Conservation (phyloP, 2,329 filamentous ascomycete genomes). For the Cercospora zeina region DNA sequence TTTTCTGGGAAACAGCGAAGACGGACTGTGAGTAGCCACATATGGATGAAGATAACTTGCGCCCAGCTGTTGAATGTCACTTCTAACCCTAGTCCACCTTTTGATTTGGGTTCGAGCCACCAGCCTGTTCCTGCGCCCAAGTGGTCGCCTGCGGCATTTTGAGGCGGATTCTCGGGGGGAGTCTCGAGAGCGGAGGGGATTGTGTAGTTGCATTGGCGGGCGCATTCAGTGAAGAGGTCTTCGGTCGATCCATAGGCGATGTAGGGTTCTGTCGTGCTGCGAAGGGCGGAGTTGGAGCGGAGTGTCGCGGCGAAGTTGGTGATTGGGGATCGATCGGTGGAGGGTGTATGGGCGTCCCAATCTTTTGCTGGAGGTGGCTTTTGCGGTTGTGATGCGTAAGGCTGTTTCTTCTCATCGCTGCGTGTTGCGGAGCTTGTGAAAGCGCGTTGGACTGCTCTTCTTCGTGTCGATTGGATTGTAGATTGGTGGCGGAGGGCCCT, state of each 20-base stretch:
- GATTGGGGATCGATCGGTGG: constrained; percentile 24
- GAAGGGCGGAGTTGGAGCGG: constrained; percentile 36
- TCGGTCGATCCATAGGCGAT: constrained; percentile 78
- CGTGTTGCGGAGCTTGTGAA: constrained; percentile 17
- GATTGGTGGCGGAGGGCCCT: constrained; percentile 29
- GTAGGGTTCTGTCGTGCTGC: constrained; percentile 63
- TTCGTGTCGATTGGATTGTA: constrained; percentile 6
- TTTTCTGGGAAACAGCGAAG: constrained; percentile 74
- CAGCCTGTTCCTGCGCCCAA: constrained; percentile 71
- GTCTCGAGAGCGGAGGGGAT: constrained; percentile 65
- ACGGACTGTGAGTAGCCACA: constrained; percentile 85
- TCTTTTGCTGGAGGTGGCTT: constrained; percentile 19
- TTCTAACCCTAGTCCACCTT: constrained; percentile 61
- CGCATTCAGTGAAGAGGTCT: constrained; percentile 73
- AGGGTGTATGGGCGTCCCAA: constrained; percentile 18
- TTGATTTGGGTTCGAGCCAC: constrained; percentile 67
- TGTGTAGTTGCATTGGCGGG: constrained; percentile 70
- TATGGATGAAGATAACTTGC: constrained; percentile 92
- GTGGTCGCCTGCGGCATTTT: constrained; percentile 77
- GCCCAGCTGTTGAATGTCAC: constrained; percentile 96
- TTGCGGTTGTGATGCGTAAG: constrained; percentile 20
- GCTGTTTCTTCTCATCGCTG: constrained; percentile 16
- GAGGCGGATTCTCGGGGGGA: constrained; percentile 66
- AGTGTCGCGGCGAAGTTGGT: constrained; percentile 33
- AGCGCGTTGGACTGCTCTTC: constrained; percentile 5